Evolutionary conservation across 2,329 filamentous ascomycete genomes (phyloP).

Genomic region (Zymoseptoria brevis): DNA sequence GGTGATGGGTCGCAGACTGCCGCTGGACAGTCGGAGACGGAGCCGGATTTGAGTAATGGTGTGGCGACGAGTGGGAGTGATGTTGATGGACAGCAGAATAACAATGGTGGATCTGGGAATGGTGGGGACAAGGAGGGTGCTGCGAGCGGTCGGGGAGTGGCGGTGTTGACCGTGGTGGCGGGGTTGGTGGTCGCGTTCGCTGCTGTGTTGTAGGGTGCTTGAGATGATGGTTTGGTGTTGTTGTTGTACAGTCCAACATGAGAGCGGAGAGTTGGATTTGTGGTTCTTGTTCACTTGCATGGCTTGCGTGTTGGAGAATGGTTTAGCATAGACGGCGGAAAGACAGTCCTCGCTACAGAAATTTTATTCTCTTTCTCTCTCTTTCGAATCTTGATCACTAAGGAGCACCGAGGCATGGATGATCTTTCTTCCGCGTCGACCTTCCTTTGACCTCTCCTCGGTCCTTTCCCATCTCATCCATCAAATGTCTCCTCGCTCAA

Average conservation of each 20-base stretch:
- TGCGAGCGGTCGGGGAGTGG: constrained; percentile 34
- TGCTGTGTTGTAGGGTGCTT: not conserved
- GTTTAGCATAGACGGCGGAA: not conserved
- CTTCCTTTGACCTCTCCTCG: too few relatives aligned
- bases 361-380: not conserved
- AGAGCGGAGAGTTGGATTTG: too few relatives aligned
- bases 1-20: constrained; percentile 41
- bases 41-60: constrained; percentile 34
- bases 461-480: too few relatives aligned
- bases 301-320: not conserved
- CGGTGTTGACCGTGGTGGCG: constrained; percentile 23
- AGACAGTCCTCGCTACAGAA: not conserved
- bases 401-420: not conserved
- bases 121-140: constrained; percentile 19
- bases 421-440: not conserved
- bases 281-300: not conserved
- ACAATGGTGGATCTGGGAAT: constrained; percentile 8
- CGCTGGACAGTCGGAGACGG: constrained; percentile 23
- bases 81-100: constrained; percentile 6
- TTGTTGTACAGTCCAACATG: not conserved
- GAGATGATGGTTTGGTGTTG: not conserved
- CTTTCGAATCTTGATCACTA: not conserved
- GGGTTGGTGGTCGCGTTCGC: not conserved
- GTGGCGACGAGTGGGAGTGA: constrained; percentile 13
- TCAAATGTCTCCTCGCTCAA: too few relatives aligned